Conservation (phyloP, 1,284 basidiomycete genomes). For the Ganoderma sinense region DNA sequence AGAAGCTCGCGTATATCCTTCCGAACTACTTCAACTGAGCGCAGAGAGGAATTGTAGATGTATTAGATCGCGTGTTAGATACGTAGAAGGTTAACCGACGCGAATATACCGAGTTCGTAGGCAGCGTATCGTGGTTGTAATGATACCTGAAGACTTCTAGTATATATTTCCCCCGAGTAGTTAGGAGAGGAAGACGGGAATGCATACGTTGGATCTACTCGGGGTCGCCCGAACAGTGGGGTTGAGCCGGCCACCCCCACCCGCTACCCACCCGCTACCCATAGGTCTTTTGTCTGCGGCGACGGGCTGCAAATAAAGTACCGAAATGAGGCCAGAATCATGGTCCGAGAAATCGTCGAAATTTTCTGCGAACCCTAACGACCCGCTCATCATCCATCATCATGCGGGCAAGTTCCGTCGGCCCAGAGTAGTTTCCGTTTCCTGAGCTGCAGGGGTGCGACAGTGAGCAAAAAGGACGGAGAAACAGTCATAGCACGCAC, state of each 20-base stretch:
- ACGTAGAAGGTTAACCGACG: background rate
- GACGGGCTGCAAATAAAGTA: too few relatives aligned
- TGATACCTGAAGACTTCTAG: background rate
- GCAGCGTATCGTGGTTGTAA: background rate
- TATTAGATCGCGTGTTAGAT: background rate
- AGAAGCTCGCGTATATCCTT: slow-evolving; percentile 83
- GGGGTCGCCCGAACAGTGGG: too few relatives aligned
- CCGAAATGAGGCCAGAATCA: too few relatives aligned
- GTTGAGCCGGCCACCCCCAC: too few relatives aligned
- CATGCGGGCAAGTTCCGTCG: background rate
- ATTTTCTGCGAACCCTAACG: too few relatives aligned
- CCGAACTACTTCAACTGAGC: slow-evolving; percentile 67
- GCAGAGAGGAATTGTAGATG: background rate
- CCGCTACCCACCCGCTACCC: too few relatives aligned
- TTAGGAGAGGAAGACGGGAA: too few relatives aligned
- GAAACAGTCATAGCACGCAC: background rate
- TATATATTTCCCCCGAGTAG: too few relatives aligned
- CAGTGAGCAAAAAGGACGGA: background rate
- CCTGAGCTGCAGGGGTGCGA: background rate
- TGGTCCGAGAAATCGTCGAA: too few relatives aligned
- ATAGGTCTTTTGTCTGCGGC: too few relatives aligned
- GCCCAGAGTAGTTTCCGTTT: background rate
- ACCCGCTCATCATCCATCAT: background rate
- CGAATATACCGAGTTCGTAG: too few relatives aligned
- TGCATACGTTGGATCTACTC: too few relatives aligned